Base-by-base conservation (phyloP, 805 yeast species). In the Sugiyamaella americana region DNA sequence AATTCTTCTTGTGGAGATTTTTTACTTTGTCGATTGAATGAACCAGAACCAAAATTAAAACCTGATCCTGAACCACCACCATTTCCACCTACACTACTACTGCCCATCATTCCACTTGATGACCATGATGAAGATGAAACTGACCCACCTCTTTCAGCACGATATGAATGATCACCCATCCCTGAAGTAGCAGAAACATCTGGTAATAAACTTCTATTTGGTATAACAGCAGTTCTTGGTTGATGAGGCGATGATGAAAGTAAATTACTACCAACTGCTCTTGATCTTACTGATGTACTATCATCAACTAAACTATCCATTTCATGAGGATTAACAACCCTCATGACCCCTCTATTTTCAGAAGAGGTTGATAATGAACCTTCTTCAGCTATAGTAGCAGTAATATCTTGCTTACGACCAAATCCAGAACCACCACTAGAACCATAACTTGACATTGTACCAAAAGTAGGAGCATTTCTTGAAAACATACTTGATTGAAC, bases 401-500 rank as follows among this genome's bases (percentile, higher is more conserved):
- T 21, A 4, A 32, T 37, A 6, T 37, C 43, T 8, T 29, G 21
- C n/a, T 40, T 26, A 26, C 32, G 32, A 8, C 32, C 32, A 26
- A 26, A 26, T n/a, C 37, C 44, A 17, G 32, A 13, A 8, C 41
- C 16, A 18, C 46, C 29, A 5, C 48, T 43, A 1, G 52, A 51
- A 13, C 44, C 48, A 18, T 41, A 36, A 23, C 51, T 48, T 8
- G 51, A 47, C 36, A 26, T 34, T 16, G 47, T 45, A 1, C 51
- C 49, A 21, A 44, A 34, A 8, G 44, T 35, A 3, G 47, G 41
- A 3, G 55, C 55, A 17, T 35, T 37, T 17, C 52, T 29, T 24
- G 55, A 51, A 19, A 51, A 51, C 11, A 51, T 37, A 20, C 48
- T 41, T 19, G 48, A 45, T 40, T 51, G 55, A 37, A 45, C 46